phyloP scores from a whole-genome alignment of 305 asterid genomes.

The Fraxinus dipetala region DNA sequence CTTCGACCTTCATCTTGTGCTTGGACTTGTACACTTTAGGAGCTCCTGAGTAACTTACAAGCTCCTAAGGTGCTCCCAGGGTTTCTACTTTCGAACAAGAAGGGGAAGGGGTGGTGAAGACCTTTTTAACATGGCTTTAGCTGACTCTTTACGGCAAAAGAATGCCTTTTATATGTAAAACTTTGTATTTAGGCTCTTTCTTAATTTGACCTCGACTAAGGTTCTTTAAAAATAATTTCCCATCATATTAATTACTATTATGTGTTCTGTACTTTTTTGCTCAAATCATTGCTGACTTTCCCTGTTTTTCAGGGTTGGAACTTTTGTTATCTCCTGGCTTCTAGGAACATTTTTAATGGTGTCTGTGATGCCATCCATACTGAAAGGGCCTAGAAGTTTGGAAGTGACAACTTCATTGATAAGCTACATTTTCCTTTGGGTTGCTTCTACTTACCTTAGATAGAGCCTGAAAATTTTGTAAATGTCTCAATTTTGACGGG shows the following conservation, averaged over 20 bases:
- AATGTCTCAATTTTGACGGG: conserved; percentile 33
- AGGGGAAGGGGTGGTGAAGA: background rate
- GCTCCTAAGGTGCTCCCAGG: background rate
- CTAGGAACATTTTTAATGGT: conserved; percentile 93
- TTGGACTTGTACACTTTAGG: background rate
- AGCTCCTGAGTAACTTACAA: background rate
- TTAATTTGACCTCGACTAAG: background rate
- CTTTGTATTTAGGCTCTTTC: background rate
- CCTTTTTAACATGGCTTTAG: background rate
- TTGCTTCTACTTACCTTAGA: conserved; percentile 83
- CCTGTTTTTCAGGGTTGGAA: conserved; percentile 59
- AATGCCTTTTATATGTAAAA: background rate
- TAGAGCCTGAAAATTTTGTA: conserved; percentile 27
- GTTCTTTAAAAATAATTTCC: background rate
- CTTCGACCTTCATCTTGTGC: background rate
- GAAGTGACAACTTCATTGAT: conserved; percentile 89
- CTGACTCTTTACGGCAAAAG: background rate
- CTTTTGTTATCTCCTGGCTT: conserved; percentile 78
- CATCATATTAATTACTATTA: background rate
- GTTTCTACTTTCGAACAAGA: background rate
- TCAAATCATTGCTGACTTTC: conserved; percentile 12
- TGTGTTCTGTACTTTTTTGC: conserved; percentile 1
- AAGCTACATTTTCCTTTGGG: conserved; percentile 82
- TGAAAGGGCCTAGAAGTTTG: conserved; percentile 81
- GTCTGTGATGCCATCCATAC: conserved; percentile 85